These are phyloP conservation scores for Lactifluus piperatus DNA, from an alignment of 768 basidiomycete genomes.

Conservation along the genomic window DNA sequence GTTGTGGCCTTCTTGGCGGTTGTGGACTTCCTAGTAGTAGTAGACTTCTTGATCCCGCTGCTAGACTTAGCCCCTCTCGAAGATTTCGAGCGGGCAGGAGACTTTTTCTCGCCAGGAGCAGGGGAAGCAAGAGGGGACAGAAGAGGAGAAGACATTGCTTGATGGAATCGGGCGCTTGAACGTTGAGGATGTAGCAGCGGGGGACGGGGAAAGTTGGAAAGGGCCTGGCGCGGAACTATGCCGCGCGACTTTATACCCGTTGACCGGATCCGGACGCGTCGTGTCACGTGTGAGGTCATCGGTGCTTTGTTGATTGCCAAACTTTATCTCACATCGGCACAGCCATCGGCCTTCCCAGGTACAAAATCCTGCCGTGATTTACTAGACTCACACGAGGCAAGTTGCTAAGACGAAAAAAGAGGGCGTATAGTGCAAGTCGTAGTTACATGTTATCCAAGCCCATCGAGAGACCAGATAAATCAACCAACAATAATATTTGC, in stretches of 20 bases:
- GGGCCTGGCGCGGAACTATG: neutral
- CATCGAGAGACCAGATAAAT: no score
- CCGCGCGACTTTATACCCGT: constrained; percentile 20
- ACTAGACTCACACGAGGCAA: no score
- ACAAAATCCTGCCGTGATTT: no score
- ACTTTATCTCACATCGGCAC: constrained; percentile 16
- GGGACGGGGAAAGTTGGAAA: constrained; percentile 8
- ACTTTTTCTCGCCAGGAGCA: constrained; percentile 7
- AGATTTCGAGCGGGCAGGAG: constrained; percentile 5
- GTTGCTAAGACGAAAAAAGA: no score
- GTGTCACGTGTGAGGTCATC: constrained; percentile 17
- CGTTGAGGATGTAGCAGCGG: neutral
- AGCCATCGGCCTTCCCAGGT: constrained; percentile 12
- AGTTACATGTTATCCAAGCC: no score
- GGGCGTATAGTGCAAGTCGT: no score
- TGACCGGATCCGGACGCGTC: constrained; percentile 13
- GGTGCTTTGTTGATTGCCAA: constrained; percentile 19
- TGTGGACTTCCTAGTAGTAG: constrained; percentile 12
- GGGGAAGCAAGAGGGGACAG: constrained; percentile 17
- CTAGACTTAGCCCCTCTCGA: constrained; percentile 15
- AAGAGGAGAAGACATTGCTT: constrained; percentile 15
- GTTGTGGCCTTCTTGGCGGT: constrained; percentile 16
- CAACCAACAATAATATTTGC: no score
- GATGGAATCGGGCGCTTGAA: neutral
- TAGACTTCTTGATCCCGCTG: constrained; percentile 12